Evolutionary conservation across 177 flowering plant genomes (phyloP), one percentile per base, ranked within the genome.

Genomic region (Vitis hybrid): DNA sequence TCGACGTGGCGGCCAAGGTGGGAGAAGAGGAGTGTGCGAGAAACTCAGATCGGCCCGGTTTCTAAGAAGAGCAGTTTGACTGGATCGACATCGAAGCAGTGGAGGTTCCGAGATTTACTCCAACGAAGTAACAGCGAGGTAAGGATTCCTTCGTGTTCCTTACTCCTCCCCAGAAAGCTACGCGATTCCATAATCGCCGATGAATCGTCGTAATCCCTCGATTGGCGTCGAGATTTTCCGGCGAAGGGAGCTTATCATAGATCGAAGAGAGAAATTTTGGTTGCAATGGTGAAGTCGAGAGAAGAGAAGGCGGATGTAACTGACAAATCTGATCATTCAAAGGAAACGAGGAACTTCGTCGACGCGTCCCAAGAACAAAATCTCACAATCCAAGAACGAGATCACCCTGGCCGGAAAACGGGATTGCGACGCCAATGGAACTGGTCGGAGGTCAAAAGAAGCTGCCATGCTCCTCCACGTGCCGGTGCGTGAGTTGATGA

Each of bases 11-110:
- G 18, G 69, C 19, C 7, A 51, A 30, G 30, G 84, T 81, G 10
- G 3, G 59, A 15, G 63, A 48, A 11, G 81, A 78, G 57, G 60
- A 57, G 8, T 2, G 3, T 2, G 14, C 27, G 48, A 35, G 67
- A 64, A 40, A 61, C 73, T 27, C 68, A 70, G 40, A 67, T 69
- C 64, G 61, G 68, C 1, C 79, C 76, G 7, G 59, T 77, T 40
- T 85, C 74, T 63, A 78, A 77, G 80, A 90, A 90, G 81, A 88
- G 92, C 73, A 86, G 74, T 2, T 87, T 91, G 0, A 85, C 90
- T 0, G 92, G 94, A 65, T 85, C 89, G 21, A 67, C 72, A 9
- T 84, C 83, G 17, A 82, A 70, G 70, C 74, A 81, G 69, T 90
- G 90, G 90, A 77, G 74, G 30, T 17, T 88, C 3, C 65, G 74